Percentiles rank a stretch among this genome's conserved stretches.
Evolutionary conservation across 73 alveolate species (phyloP).

Genomic region (Paramecium primaurelia): DNA sequence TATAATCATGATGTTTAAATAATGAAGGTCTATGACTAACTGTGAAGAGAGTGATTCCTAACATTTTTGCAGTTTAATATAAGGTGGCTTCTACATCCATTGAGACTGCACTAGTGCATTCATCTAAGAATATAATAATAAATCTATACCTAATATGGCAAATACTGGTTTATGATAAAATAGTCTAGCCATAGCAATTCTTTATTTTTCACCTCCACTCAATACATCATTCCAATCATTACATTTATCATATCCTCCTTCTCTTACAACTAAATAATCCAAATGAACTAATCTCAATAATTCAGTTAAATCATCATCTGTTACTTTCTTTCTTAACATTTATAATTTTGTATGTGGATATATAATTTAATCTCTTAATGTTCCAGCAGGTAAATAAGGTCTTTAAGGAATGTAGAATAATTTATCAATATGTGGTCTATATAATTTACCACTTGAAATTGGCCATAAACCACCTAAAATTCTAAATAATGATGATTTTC

Average conservation of each 20-base stretch:
- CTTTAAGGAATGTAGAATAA: conserved; percentile 91
- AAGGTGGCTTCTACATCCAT: conserved; percentile 85
- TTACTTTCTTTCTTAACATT: conserved; percentile 52
- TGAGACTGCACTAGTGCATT: conserved; percentile 89
- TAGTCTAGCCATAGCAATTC: conserved; percentile 94
- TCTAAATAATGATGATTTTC: conserved; percentile 90
- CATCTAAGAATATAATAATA: conserved; percentile 62
- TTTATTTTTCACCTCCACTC: conserved; percentile 92
- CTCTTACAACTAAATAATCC: conserved; percentile 77
- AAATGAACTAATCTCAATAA: conserved; percentile 76
- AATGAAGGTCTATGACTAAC: conserved; percentile 88
- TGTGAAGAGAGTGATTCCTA: conserved; percentile 89
- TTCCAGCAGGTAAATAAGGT: conserved; percentile 94
- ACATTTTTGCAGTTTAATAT: conserved; percentile 76
- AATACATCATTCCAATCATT: conserved; percentile 90
- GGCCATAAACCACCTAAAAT: conserved; percentile 96
- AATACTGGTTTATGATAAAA: conserved; percentile 89
- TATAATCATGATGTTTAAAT: conserved; percentile 87
- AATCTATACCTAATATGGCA: conserved; percentile 75
- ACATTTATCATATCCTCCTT: conserved; percentile 78
- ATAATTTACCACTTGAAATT: conserved; percentile 78
- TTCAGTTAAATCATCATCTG: conserved; percentile 67
- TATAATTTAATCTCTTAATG: conserved; percentile 86
- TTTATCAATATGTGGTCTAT: conserved; percentile 77
- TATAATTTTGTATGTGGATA: conserved; percentile 80